Evolutionary conservation across 441 rosid species (phyloP), one percentile per base, ranked within the genome.

Genomic region (Populus tomentosa): DNA sequence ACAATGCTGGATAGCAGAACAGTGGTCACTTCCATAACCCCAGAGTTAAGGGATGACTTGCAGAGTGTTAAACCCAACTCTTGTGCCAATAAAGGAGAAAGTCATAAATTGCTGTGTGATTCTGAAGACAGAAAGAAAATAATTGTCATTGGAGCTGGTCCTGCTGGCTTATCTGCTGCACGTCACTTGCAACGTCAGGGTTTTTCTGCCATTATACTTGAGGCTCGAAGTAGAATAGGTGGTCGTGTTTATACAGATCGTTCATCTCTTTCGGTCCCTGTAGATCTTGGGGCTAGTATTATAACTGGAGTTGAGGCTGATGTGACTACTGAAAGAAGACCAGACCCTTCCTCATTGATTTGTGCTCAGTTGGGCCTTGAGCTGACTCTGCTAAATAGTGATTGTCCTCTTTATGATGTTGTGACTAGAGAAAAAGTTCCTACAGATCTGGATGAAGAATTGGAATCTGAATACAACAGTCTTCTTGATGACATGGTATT

Each of bases 231-330:
- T 85, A 92, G 99, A 81, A 88, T 91, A 75, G 99, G 99, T 59
- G 99, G 99, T 70, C 98, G 99, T 72, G 99, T 97, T 78, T 89
- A 84, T 87, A 97, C 99, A 14, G 99, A 97, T 80, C 86, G 70
- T 53, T 86, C 97, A 23, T 97, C 99, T 80, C 97, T 97, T 79
- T 97, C 99, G 53, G 99, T 97, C 82, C 98, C 99, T 69, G 98
- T 97, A 78, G 99, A 97, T 90, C 99, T 97, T 75, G 99, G 99
- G 77, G 99, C 99, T 78, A 97, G 99, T 89, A 97, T 97, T 82
- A 94, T 97, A 82, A 97, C 99, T 40, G 99, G 99, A 67, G 94
- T 90, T 80, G 99, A 97, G 88, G 98, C 98, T 81, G 99, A 97
- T 83, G 93, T 97, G 78, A 92, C 92, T 69, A 91, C 98, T 85